Base-by-base conservation (phyloP, 306 rosid genomes). In the Cicer chorassanicum region DNA sequence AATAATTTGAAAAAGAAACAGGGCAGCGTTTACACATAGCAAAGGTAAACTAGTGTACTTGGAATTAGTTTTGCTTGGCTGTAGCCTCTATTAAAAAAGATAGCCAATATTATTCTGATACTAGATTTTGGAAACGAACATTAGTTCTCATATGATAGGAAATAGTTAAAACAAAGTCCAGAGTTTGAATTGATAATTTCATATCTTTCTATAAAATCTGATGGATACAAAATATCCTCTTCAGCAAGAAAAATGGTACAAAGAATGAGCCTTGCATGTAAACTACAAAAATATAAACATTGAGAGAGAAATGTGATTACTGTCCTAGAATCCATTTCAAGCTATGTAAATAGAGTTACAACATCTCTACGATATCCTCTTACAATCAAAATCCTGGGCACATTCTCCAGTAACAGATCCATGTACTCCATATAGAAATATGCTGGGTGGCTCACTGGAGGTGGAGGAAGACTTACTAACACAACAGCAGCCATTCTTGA, bases 401-500 rank as follows among this genome's bases (percentile, higher is more conserved):
- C 84, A 79, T 92, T 95, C 85, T 95, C 99, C 78, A 95, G 93
- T 88, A 95, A 92, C 80, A 92, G 81, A 88, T 95, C 99, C 98
- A 95, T 90, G 82, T 95, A 95, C 78, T 95, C 99, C 99, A 95
- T 92, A 68, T 95, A 95, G 84, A 95, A 89, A 66, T 92, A 95
- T 7, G 85, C 83, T 0, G 99, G 99, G 79, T 95, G 99, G 83
- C 89, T 85, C 51, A 85, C 9, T 4, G 99, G 99, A 9, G 99
- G 99, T 2, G 99, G 99, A 12, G 99, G 99, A 49, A 95, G 82
- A 78, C 99, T 95, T 67, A 95, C 96, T 6, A 95, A 89, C 34
- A 95, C 99, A 18, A 95, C 99, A 2, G 99, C 92, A 34, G 99
- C 99, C 99, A 95, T 92, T 87, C 98, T 92, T 1, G 99, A 95